These are phyloP conservation scores for Ceratonia siliqua DNA, from an alignment of 306 rosid genomes.

Conservation along the genomic window DNA sequence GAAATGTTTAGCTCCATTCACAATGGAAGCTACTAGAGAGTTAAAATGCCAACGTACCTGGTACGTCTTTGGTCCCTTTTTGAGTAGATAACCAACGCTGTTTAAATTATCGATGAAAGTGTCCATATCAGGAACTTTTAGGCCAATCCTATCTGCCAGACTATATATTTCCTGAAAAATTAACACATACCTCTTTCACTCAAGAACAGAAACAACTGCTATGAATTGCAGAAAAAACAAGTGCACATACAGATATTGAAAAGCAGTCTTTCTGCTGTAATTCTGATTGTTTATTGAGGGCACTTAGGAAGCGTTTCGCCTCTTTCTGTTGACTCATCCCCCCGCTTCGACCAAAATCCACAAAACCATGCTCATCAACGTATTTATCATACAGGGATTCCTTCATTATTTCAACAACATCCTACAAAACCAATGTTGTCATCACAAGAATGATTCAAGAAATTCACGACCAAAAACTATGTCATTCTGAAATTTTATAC, in stretches of 20 bases:
- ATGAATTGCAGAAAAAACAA: constrained; percentile 19
- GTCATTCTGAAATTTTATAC: constrained; percentile 12
- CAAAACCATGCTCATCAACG: constrained; percentile 86
- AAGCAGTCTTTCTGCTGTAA: constrained; percentile 81
- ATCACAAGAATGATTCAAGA: constrained; percentile 28
- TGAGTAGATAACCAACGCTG: constrained; percentile 78
- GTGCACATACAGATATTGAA: constrained; percentile 65
- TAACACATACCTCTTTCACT: not conserved
- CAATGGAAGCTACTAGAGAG: constrained; percentile 9
- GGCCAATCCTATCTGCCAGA: constrained; percentile 80
- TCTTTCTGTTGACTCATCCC: constrained; percentile 99
- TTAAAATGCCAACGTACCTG: constrained; percentile 59
- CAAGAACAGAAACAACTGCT: not conserved
- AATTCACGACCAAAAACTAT: constrained; percentile 28
- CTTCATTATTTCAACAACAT: constrained; percentile 95
- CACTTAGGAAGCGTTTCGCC: constrained; percentile 86
- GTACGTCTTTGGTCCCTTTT: constrained; percentile 86
- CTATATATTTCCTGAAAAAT: constrained; percentile 84
- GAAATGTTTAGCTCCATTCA: constrained; percentile 11
- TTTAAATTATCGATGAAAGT: constrained; percentile 79
- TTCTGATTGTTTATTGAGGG: constrained; percentile 92
- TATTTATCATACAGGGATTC: constrained; percentile 93
- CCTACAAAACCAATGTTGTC: constrained; percentile 53
- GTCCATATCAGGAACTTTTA: constrained; percentile 87
- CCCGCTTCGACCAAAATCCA: constrained; percentile 95